These are phyloP conservation scores for Teratosphaeria viscida DNA, from an alignment of 2,329 filamentous ascomycete species.

Conservation along the genomic window DNA sequence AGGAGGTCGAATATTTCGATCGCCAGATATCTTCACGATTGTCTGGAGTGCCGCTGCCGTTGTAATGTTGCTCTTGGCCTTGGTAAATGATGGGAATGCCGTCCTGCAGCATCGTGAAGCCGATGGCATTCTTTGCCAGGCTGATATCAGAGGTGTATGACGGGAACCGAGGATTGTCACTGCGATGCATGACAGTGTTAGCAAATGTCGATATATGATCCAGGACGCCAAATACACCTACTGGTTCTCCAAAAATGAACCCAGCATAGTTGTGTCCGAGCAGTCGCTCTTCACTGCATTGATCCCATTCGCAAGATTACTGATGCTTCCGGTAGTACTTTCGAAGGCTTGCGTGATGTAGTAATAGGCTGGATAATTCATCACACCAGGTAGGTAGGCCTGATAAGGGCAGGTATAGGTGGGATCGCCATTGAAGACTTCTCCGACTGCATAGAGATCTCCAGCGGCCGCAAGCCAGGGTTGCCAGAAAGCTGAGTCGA, in stretches of 20 bases:
- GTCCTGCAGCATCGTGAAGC: constrained; percentile 47
- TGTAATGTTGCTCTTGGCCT: constrained; percentile 39
- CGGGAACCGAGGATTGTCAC: constrained; percentile 31
- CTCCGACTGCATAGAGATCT: constrained; percentile 21
- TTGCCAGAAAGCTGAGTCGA: constrained; percentile 13
- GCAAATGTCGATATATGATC: background rate
- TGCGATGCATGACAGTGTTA: background rate
- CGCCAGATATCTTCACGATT: constrained; percentile 31
- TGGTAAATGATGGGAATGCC: constrained; percentile 46
- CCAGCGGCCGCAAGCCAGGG: constrained; percentile 12
- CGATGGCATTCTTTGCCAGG: constrained; percentile 49
- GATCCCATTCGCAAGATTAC: constrained; percentile 24
- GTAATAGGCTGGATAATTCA: constrained; percentile 37
- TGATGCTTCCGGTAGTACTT: constrained; percentile 25
- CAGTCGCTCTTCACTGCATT: constrained; percentile 12
- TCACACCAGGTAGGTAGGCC: constrained; percentile 21
- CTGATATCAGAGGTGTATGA: constrained; percentile 37
- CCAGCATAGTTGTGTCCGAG: constrained; percentile 27
- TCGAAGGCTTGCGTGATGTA: constrained; percentile 25
- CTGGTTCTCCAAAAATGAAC: constrained; percentile 28
- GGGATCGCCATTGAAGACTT: constrained; percentile 18
- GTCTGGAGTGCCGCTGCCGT: constrained; percentile 18
- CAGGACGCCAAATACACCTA: constrained; percentile 10
- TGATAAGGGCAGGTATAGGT: constrained; percentile 13
- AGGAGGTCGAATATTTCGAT: constrained; percentile 27